Base-by-base conservation (phyloP, 306 rosid species). In the Mucuna pruriens region DNA sequence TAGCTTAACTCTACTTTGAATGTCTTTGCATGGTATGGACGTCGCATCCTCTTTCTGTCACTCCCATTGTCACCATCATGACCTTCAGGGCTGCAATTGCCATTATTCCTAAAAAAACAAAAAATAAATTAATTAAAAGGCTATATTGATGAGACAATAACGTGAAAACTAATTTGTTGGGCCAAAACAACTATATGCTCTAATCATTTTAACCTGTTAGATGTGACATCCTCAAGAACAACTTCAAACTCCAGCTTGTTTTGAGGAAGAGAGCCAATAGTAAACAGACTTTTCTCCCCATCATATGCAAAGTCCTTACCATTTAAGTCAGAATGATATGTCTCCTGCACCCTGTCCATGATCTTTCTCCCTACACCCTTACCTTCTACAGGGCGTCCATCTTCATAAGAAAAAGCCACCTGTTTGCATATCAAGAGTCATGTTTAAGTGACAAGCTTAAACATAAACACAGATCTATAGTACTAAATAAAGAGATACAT, bases 231-330 rank as follows among this genome's bases (percentile, higher is more conserved):
- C 81, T 95, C 99, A 0, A 95, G 84, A 39, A 95, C 89, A 77
- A 95, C 91, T 2, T 90, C 85, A 49, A 91, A 95, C 85, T 93
- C 95, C 49, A 91, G 92, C 80, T 95, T 95, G 83, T 95, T 93
- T 16, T 85, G 81, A 1, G 99, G 98, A 71, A 95, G 99, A 29
- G 98, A 75, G 25, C 99, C 99, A 38, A 93, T 81, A 23, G 99
- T 95, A 60, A 95, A 95, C 80, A 95, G 70, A 69, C 94, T 95
- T 82, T 95, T 93, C 78, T 93, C 99, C 1, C 99, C 99, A 22
- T 95, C 99, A 69, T 95, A 95, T 11, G 99, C 99, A 75, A 95
- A 93, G 64, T 93, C 87, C 82, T 93, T 95, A 45, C 90, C 95
- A 36, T 85, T 90, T 52, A 95, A 60, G 49, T 95, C 98, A 38